These are phyloP conservation scores for Rhodotorula graminis DNA, from an alignment of 768 basidiomycete genomes.

Conservation along the genomic window DNA sequence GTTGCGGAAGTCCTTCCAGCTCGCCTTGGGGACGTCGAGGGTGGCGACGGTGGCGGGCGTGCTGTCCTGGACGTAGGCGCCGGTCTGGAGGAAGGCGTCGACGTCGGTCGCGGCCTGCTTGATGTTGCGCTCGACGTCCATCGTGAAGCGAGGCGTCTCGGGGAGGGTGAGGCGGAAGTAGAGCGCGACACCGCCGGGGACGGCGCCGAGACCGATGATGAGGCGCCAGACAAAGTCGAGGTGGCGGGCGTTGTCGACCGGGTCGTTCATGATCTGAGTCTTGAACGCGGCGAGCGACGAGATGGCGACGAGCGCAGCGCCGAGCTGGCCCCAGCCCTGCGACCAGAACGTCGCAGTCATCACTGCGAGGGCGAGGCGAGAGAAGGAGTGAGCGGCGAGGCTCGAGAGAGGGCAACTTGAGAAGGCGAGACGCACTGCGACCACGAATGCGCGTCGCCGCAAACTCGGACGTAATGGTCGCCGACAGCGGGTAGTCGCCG, in stretches of 20 bases:
- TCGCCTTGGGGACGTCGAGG: conserved; percentile 63
- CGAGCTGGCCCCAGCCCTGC: conserved; percentile 70
- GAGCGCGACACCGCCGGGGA: conserved; percentile 69
- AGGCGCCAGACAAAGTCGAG: conserved; percentile 75
- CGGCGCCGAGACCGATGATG: conserved; percentile 62
- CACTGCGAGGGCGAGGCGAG: conserved; percentile 48
- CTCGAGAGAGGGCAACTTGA: not conserved
- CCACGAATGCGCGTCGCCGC: conserved; percentile 64
- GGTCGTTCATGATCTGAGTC: conserved; percentile 58
- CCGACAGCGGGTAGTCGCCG: conserved; percentile 69
- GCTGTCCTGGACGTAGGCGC: conserved; percentile 55
- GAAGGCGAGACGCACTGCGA: conserved; percentile 27
- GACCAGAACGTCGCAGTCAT: conserved; percentile 41
- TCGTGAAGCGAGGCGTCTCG: conserved; percentile 50
- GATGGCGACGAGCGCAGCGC: conserved; percentile 61
- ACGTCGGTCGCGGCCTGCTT: conserved; percentile 34
- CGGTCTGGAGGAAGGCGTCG: conserved; percentile 40
- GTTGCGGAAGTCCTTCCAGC: conserved; percentile 60
- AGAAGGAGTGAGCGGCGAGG: too few relatives aligned
- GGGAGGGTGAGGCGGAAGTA: conserved; percentile 72
- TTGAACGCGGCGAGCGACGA: conserved; percentile 64
- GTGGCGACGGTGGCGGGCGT: conserved; percentile 54
- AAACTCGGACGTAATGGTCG: conserved; percentile 51
- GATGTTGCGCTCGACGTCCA: conserved; percentile 45
- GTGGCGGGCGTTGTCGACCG: conserved; percentile 51